These are phyloP conservation scores for Glomus cerebriforme DNA, from an alignment of 192 early-diverging fungal species.

Conservation along the genomic window DNA sequence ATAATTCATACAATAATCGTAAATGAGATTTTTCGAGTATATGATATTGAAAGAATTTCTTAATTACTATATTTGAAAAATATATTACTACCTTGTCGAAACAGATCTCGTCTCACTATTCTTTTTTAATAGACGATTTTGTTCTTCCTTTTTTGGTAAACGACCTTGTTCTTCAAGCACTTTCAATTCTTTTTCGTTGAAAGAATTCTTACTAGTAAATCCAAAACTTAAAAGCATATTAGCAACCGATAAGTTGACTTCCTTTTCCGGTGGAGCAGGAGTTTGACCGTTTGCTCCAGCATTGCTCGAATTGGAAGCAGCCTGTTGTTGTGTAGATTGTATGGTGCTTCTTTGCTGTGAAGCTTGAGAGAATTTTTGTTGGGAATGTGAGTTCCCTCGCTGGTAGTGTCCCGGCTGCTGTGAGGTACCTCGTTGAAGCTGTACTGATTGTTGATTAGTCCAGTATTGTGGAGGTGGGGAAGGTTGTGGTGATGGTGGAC, in stretches of 20 bases:
- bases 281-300: neutral
- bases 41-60: neutral
- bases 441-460: neutral
- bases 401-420: too few species aligned
- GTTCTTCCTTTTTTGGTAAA: neutral
- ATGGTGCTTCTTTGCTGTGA: neutral
- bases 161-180: neutral
- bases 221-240: neutral
- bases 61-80: too few species aligned
- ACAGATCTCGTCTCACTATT: neutral
- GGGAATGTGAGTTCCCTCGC: too few species aligned
- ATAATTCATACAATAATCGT: neutral
- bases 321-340: neutral
- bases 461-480: neutral
- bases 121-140: neutral
- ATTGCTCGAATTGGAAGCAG: neutral
- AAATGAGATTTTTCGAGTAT: neutral
- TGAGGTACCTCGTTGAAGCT: neutral
- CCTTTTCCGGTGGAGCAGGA: neutral
- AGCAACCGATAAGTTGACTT: neutral
- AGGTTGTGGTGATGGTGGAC: neutral
- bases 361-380: neutral
- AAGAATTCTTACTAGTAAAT: neutral
- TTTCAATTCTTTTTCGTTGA: neutral
- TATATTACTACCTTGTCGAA: neutral